A percentile compares a stretch with the other conserved stretches of the same genome.
Evolutionary conservation across 495 filamentous ascomycete species (phyloP).

Genomic region (Neurospora terricola): DNA sequence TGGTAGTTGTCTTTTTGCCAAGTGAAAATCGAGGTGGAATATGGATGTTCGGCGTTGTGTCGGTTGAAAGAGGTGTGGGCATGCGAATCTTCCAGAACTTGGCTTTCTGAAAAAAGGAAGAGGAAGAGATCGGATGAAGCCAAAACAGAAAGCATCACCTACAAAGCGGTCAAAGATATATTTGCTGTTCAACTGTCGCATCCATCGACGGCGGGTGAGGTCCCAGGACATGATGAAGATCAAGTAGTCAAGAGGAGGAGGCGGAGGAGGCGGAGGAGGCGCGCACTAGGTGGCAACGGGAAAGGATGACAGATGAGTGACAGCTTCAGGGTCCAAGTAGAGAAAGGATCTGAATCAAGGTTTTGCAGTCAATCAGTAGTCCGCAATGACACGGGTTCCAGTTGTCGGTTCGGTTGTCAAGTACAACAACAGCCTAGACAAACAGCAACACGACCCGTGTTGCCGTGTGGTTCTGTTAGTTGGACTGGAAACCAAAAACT

Average conservation of each 20-base stretch:
- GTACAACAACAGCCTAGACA: neutral
- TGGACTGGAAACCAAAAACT: neutral
- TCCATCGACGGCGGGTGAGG: constrained; percentile 49
- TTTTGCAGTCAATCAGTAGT: neutral
- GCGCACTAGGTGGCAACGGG: neutral
- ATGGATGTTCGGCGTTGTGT: constrained; percentile 1
- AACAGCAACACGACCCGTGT: neutral
- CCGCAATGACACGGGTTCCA: neutral
- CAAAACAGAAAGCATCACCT: constrained; percentile 27
- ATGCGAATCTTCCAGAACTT: constrained; percentile 1
- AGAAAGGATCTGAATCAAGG: neutral
- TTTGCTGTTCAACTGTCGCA: constrained; percentile 61
- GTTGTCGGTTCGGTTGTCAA: neutral
- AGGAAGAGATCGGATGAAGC: constrained; percentile 10
- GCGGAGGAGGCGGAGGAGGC: neutral
- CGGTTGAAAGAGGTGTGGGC: neutral
- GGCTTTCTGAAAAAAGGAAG: neutral
- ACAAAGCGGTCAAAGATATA: constrained; percentile 76
- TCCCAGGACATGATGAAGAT: constrained; percentile 41
- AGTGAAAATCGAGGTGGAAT: constrained; percentile 6
- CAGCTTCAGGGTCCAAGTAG: neutral
- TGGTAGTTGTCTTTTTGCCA: neutral
- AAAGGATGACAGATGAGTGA: neutral
- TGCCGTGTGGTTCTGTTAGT: neutral
- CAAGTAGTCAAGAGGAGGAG: neutral